Evolutionary conservation across 2,329 filamentous ascomycete species (phyloP), one percentile per base, ranked within the genome.

Genomic region (Plenodomus biglobosus): DNA sequence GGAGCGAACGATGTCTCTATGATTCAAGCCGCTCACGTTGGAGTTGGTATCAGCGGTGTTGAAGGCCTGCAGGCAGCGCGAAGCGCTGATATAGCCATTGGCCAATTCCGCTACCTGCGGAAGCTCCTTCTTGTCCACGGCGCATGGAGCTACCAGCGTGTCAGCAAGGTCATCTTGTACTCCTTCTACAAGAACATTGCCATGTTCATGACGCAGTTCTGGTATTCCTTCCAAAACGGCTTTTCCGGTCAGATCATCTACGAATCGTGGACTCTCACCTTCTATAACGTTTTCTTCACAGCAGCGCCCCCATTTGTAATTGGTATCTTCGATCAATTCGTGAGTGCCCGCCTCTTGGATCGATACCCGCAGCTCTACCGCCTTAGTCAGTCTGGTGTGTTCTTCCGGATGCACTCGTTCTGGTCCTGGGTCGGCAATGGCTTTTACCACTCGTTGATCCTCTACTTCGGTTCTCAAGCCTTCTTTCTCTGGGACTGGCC

Each of bases 171-270:
- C 50, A 97, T 99, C 64, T 75, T 99, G 54, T 99, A 96, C 75
- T 97, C 94, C 6, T 99, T 97, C 73, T 99, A 99, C 80, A 99
- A 99, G 80, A 99, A 99, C 75, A 96, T 97, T 59, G 87, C 92
- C 17, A 79, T 99, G 53, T 99, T 97, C 76, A 92, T 99, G 88
- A 99, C 95, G 51, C 95, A 99, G 70, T 99, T 99, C 71, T 99
- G 95, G 69, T 97, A 94, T 75, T 90, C 91, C 0, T 99, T 99
- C 78, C 91, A 96, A 82, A 99, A 99, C 72, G 89, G 90, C 58
- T 99, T 97, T 74, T 97, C 92, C 1, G 94, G 94, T 42, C 87
- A 96, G 70, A 90, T 97, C 68, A 97, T 99, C 69, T 97, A 92
- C 80, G 94, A 99, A 75, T 97, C 94, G 8, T 99, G 95, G 95